phyloP scores from a whole-genome alignment of 345 rosid species.

The Combretum micranthum region DNA sequence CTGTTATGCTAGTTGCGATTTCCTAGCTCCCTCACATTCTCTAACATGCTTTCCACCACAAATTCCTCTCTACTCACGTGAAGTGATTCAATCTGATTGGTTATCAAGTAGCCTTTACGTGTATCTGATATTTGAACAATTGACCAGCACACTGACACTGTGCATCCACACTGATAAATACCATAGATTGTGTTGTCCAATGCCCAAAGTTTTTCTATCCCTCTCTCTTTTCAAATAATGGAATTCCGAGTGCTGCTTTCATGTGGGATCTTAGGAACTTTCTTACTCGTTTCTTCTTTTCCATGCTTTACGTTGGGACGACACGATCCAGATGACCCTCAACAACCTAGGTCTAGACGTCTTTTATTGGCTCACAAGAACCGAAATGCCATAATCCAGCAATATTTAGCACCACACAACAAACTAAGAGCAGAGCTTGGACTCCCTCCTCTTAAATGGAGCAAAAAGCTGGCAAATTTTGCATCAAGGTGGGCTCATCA shows the following conservation, averaged over 20 bases:
- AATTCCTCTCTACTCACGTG: conserved; percentile 16
- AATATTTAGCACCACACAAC: conserved; percentile 45
- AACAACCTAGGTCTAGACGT: not conserved
- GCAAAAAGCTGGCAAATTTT: conserved; percentile 37
- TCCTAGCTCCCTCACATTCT: conserved; percentile 3
- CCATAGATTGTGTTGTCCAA: conserved; percentile 8
- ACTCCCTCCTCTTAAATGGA: conserved; percentile 53
- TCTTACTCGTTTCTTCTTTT: conserved; percentile 20
- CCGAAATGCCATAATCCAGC: conserved; percentile 9
- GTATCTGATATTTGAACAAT: not conserved
- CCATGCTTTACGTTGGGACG: not conserved
- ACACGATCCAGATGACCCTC: too few relatives aligned
- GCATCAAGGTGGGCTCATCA: conserved; percentile 36
- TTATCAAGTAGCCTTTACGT: not conserved
- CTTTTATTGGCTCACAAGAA: not conserved
- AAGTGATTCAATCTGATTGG: conserved; percentile 17
- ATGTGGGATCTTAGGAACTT: conserved; percentile 2
- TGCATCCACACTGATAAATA: not conserved
- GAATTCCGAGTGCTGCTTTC: too few relatives aligned
- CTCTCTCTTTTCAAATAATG: too few relatives aligned
- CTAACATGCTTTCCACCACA: conserved; percentile 28
- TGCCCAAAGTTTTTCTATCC: conserved; percentile 2
- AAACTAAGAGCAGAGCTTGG: conserved; percentile 30
- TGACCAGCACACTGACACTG: not conserved
- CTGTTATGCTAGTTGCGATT: conserved; percentile 8